phyloP scores from a whole-genome alignment of 768 basidiomycete species.

The Zangia roseola region DNA sequence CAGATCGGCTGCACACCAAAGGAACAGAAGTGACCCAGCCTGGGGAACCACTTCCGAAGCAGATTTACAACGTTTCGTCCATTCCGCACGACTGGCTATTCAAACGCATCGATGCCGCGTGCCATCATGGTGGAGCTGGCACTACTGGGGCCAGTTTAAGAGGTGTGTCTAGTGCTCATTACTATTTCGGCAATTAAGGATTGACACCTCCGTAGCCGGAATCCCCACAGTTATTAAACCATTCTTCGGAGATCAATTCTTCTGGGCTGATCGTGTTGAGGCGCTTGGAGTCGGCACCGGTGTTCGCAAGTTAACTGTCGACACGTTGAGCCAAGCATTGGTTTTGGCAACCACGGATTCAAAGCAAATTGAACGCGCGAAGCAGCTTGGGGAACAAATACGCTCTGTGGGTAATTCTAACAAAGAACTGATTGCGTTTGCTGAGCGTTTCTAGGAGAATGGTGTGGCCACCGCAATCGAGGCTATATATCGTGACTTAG shows the following conservation, averaged over 20 bases:
- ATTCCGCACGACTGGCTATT: conserved; percentile 98
- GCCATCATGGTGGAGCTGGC: conserved; percentile 97
- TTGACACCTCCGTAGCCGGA: conserved; percentile 53
- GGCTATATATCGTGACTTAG: conserved; percentile 93
- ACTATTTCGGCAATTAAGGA: not conserved
- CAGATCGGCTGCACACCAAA: conserved; percentile 79
- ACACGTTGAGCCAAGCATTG: conserved; percentile 76
- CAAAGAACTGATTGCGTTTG: not conserved
- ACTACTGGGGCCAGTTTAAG: conserved; percentile 93
- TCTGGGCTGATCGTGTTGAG: conserved; percentile 98
- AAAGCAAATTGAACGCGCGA: conserved; percentile 88
- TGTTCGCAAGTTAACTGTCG: conserved; percentile 84
- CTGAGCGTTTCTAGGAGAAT: conserved; percentile 64
- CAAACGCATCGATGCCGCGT: conserved; percentile 89
- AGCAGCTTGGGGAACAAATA: conserved; percentile 82
- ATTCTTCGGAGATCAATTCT: conserved; percentile 97
- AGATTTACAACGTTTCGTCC: conserved; percentile 82
- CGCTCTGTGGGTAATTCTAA: conserved; percentile 53
- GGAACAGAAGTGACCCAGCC: conserved; percentile 54
- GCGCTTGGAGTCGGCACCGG: conserved; percentile 88
- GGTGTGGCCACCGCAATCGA: conserved; percentile 94
- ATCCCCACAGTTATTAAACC: conserved; percentile 95
- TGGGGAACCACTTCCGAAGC: conserved; percentile 69
- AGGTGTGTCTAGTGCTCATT: conserved; percentile 48
- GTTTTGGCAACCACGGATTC: conserved; percentile 78